phyloP scores from a whole-genome alignment of 176 grass and related monocot genomes.

The Eragrostis curvula region DNA sequence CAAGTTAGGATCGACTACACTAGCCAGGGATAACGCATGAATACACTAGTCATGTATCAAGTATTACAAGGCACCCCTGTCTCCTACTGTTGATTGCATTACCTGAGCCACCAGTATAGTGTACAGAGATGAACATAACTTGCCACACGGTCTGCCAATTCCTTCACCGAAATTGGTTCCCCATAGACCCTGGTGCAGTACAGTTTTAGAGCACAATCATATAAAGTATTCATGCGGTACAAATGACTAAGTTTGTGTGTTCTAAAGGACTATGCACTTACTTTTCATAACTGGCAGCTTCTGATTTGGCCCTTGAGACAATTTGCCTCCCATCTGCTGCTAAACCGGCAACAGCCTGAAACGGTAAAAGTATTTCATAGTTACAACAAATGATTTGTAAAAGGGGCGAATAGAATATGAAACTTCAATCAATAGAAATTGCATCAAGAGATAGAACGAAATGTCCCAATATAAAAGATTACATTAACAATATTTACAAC shows the following conservation, averaged over 20 bases:
- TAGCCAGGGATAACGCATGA: slow-evolving; percentile 8
- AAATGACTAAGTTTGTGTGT: not conserved
- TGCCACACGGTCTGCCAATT: slow-evolving; percentile 82
- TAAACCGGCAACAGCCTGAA: slow-evolving; percentile 77
- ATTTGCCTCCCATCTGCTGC: slow-evolving; percentile 92
- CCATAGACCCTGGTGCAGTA: slow-evolving; percentile 64
- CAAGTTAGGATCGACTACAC: not conserved
- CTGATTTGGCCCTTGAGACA: slow-evolving; percentile 74
- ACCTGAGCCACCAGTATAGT: slow-evolving; percentile 97
- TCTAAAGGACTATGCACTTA: slow-evolving; percentile 11
- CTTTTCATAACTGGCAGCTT: slow-evolving; percentile 84
- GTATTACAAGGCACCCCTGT: not conserved
- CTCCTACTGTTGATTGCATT: slow-evolving; percentile 1
- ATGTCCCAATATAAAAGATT: not conserved
- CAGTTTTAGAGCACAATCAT: slow-evolving; percentile 32
- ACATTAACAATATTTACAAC: not conserved
- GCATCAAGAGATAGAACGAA: not conserved
- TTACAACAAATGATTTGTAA: not conserved
- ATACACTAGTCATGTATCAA: slow-evolving; percentile 10
- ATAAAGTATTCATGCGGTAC: not conserved
- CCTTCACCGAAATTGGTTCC: slow-evolving; percentile 85
- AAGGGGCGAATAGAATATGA: not conserved
- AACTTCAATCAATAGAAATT: not conserved
- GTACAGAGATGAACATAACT: slow-evolving; percentile 89
- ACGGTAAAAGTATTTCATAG: not conserved